phyloP scores from a whole-genome alignment of 495 filamentous ascomycete species.

The Clavariopsis aquatica region DNA sequence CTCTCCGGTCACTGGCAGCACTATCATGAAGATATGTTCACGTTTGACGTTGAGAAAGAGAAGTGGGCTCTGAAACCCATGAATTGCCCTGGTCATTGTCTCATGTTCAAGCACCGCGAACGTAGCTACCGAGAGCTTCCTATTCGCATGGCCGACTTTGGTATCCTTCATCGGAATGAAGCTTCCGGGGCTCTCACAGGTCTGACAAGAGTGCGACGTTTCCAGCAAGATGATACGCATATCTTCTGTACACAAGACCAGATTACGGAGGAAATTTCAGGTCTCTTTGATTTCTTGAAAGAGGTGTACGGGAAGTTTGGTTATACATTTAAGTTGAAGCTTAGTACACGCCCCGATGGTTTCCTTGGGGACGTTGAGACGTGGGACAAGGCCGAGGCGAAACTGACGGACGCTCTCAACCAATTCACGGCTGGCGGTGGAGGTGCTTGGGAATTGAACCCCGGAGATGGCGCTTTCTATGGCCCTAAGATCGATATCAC shows the following conservation, averaged over 20 bases:
- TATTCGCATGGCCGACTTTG: slow-evolving; percentile 89
- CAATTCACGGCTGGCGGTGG: slow-evolving; percentile 67
- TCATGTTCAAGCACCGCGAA: slow-evolving; percentile 75
- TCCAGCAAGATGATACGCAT: slow-evolving; percentile 94
- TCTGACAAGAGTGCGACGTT: slow-evolving; percentile 85
- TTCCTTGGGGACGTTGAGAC: slow-evolving; percentile 82
- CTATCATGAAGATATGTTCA: slow-evolving; percentile 97
- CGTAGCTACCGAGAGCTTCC: slow-evolving; percentile 87
- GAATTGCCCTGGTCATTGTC: slow-evolving; percentile 92
- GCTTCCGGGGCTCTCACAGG: slow-evolving; percentile 88
- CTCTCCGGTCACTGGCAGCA: slow-evolving; percentile 92
- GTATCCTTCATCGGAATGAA: slow-evolving; percentile 92
- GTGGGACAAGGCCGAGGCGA: slow-evolving; percentile 83
- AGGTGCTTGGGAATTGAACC: slow-evolving; percentile 81
- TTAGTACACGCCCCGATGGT: slow-evolving; percentile 92
- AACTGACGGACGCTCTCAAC: slow-evolving; percentile 73
- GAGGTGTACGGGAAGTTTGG: slow-evolving; percentile 86
- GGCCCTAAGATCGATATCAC: slow-evolving; percentile 95
- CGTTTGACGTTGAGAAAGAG: slow-evolving; percentile 85
- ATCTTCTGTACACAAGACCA: slow-evolving; percentile 83
- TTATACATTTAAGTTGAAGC: slow-evolving; percentile 93
- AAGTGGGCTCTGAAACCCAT: slow-evolving; percentile 90
- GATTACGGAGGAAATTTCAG: slow-evolving; percentile 79
- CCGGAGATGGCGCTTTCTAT: slow-evolving; percentile 96
- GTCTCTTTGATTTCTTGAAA: slow-evolving; percentile 83